Conservation (phyloP, 768 basidiomycete genomes). For the Kondoa subrosea region DNA sequence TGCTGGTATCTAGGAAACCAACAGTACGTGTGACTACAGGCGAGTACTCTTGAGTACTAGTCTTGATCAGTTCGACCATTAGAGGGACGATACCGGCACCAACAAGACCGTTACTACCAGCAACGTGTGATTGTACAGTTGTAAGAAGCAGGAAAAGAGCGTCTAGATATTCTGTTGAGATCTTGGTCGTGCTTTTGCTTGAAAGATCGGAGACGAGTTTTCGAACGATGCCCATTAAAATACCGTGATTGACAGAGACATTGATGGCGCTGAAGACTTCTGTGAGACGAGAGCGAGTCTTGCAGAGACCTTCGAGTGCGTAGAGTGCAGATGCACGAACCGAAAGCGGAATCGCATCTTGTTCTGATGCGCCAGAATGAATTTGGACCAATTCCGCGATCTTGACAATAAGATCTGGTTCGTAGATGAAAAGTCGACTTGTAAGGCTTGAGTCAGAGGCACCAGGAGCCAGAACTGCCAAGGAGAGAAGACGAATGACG, state of each 20-base stretch:
- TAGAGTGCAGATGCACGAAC: slow-evolving; percentile 73
- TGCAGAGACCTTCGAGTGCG: slow-evolving; percentile 73
- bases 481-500: slow-evolving; percentile 60
- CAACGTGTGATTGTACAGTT: slow-evolving; percentile 64
- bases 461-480: slow-evolving; percentile 55
- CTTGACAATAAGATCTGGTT: slow-evolving; percentile 77
- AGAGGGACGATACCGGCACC: slow-evolving; percentile 80
- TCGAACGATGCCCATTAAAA: slow-evolving; percentile 72
- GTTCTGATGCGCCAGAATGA: background rate
- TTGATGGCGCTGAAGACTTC: slow-evolving; percentile 83
- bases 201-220: slow-evolving; percentile 56
- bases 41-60: slow-evolving; percentile 29
- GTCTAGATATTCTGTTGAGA: slow-evolving; percentile 40
- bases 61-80: slow-evolving; percentile 72
- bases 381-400: slow-evolving; percentile 69
- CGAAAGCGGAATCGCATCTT: slow-evolving; percentile 40
- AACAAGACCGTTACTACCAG: slow-evolving; percentile 82
- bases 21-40: slow-evolving; percentile 64
- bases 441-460: slow-evolving; percentile 7
- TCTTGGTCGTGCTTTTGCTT: slow-evolving; percentile 21
- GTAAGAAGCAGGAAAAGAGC: slow-evolving; percentile 71
- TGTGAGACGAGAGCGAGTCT: slow-evolving; percentile 63
- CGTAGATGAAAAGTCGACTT: slow-evolving; percentile 57
- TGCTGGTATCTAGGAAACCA: slow-evolving; percentile 77
- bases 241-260: slow-evolving; percentile 88